A percentile compares a stretch with the other conserved stretches of the same genome.
Conservation (phyloP, 257 asterid genomes). For the Plantago elongata region DNA sequence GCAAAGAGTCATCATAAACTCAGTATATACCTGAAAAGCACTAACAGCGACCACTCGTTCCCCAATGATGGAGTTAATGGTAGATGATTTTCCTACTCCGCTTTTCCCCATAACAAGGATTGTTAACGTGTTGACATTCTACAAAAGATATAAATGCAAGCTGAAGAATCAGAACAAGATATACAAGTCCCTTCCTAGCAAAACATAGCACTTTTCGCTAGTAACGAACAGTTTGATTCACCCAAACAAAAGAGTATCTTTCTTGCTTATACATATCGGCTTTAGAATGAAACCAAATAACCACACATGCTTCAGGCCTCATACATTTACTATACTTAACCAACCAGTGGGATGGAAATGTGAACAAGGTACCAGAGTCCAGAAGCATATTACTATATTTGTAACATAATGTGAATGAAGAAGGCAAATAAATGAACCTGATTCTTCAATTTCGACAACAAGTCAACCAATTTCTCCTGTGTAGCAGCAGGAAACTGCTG, state of each 20-base stretch:
- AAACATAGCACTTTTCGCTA: neutral
- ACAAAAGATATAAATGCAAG: slow-evolving; percentile 10
- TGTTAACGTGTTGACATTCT: slow-evolving; percentile 75
- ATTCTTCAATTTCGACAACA: slow-evolving; percentile 67
- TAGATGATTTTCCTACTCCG: slow-evolving; percentile 96
- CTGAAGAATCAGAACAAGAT: neutral
- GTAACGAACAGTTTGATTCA: too few relatives aligned
- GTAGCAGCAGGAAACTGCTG: slow-evolving; percentile 92
- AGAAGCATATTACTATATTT: neutral
- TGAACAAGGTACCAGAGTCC: too few relatives aligned
- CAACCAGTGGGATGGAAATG: too few relatives aligned
- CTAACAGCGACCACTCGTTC: slow-evolving; percentile 87
- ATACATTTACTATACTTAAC: too few relatives aligned
- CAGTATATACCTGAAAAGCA: slow-evolving; percentile 74
- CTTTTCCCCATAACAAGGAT: slow-evolving; percentile 96
- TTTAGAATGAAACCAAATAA: neutral
- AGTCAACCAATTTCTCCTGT: slow-evolving; percentile 77
- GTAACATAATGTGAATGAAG: slow-evolving; percentile 7
- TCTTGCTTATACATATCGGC: too few relatives aligned
- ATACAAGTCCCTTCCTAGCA: neutral
- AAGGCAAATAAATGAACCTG: slow-evolving; percentile 41
- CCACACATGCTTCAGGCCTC: neutral
- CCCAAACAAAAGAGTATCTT: too few relatives aligned
- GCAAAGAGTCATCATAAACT: neutral
- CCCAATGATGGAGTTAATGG: slow-evolving; percentile 79